Base-by-base conservation (phyloP, 164 flowering plant genomes). In the Vitis cinerea region DNA sequence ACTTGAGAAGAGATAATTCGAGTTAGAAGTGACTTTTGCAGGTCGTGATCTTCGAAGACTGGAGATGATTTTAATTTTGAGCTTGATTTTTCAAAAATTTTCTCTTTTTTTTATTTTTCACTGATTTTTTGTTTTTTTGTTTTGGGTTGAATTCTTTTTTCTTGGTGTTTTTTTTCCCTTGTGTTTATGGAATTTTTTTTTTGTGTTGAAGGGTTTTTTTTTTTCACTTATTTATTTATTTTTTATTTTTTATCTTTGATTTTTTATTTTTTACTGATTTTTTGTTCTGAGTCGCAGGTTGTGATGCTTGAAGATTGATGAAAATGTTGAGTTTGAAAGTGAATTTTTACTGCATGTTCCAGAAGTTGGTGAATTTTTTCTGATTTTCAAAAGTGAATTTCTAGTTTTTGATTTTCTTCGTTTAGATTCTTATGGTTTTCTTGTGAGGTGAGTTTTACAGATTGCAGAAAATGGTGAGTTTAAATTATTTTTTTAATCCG, bases 41-140 rank as follows among this genome's bases (percentile, higher is more conserved):
- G 19, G 57, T 61, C 50, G 3, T 69, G 72, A 69, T 69, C 60
- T 50, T 61, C 16, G 30, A 50, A 27, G 19, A 44, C 13, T 14
- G 1, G 10, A 14, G 23, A 23, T 31, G 56, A 10, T 56, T 31
- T 30, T 3, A 1, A 11, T 37, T 66, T 12, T 31, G 9, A 14
- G 27, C 30, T 51, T 12, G 3, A 11, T 64, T 50, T 50, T 50
- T 10, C 8, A 50, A 19, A 44, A n/a, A n/a, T 0, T 10, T 44
- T 23, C 27, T 23, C 27, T 23, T 0, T 23, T 23, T 23, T 23
- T 23, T 1, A 0, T 23, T 23, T 23, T 23, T 23, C 37, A 9
- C 15, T 61, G 15, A n/a, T 10, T 37, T 13, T 2, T 53, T 4
- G 16, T 47, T n/a, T 27, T 4, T 54, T 47, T 10, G 2, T 37